Evolutionary conservation across 371 early-diverging fungal genomes (phyloP), one percentile per base, ranked within the genome.

Genomic region (Mucor indicus): DNA sequence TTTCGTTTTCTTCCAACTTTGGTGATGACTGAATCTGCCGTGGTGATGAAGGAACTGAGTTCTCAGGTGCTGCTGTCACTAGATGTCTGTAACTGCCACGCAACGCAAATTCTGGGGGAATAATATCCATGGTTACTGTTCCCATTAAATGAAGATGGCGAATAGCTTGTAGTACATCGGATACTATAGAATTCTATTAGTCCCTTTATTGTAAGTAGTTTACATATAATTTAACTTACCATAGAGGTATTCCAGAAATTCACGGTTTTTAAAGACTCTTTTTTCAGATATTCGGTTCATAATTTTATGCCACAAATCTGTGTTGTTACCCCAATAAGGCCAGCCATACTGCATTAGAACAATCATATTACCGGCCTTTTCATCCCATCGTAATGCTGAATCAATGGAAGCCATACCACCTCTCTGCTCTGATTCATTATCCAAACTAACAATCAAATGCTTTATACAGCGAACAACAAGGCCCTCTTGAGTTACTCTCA

Each of bases 311-410:
- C 74, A 74, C 4, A 70, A 52, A 27, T 65, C 65, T 19, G 74
- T 74, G 29, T 58, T 50, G 21, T 64, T 49, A n/a, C 51, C 58
- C 75, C 75, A 75, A 36, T 75, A 75, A 5, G 72, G 75, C 75
- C 75, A 75, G 16, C 75, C 75, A 51, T 64, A 72, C 45, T 75
- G 75, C 72, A 75, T 72, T 41, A 71, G 33, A 3, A 75, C 75
- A 49, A 75, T 65, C 62, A 75, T 71, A 15, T 69, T 69, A 8
- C 75, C 75, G 1, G 72, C 69, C 21, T 69, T 64, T 38, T 72
- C 72, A 16, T 74, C 74, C 74, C 74, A 74, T 36, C 66, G 61
- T 41, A 74, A 55, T 2, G 74, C 74, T 6, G 74, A 64, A 43
- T 74, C 74, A 39, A 74, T 67, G 2, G 75, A 75, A 2, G 72